These are phyloP conservation scores for Pseudopediastrum boryanum DNA, from an alignment of 139 green algal species.

Conservation along the genomic window DNA sequence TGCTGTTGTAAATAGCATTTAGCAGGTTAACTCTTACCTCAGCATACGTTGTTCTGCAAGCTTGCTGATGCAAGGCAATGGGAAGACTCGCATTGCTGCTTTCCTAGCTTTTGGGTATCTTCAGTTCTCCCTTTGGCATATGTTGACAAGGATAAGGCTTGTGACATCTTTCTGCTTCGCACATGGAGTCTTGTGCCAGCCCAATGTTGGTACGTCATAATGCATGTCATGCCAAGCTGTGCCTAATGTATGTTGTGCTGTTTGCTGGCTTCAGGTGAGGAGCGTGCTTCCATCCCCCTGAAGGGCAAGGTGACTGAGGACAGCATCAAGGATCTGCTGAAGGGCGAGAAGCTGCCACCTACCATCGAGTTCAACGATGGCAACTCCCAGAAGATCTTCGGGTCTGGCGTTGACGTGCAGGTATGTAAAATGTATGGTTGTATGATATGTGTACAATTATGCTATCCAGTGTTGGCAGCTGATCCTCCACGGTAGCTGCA, in stretches of 20 bases:
- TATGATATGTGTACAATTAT: background rate
- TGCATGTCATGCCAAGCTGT: too few relatives aligned
- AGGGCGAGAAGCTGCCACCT: slow-evolving; percentile 73
- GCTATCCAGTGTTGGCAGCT: background rate
- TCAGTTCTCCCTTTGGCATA: too few relatives aligned
- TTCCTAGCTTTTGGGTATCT: too few relatives aligned
- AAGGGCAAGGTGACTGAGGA: slow-evolving; percentile 40
- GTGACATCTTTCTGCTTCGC: too few relatives aligned
- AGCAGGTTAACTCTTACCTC: too few relatives aligned
- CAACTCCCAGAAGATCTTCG: slow-evolving; percentile 81
- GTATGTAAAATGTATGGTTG: slow-evolving; percentile 9
- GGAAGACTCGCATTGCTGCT: too few relatives aligned
- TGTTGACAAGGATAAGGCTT: too few relatives aligned
- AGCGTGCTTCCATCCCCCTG: slow-evolving; percentile 22
- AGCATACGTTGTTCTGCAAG: too few relatives aligned
- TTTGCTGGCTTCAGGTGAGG: slow-evolving; percentile 15
- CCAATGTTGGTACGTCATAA: too few relatives aligned
- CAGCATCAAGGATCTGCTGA: slow-evolving; percentile 58
- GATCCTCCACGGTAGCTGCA: background rate
- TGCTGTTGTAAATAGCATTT: background rate
- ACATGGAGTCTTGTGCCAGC: too few relatives aligned
- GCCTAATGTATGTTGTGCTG: too few relatives aligned
- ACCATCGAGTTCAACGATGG: slow-evolving; percentile 75
- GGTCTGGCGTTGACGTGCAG: slow-evolving; percentile 72
- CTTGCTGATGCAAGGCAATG: too few relatives aligned